Evolutionary conservation across 2,329 filamentous ascomycete genomes (phyloP).

Genomic region (Neurospora sp.): DNA sequence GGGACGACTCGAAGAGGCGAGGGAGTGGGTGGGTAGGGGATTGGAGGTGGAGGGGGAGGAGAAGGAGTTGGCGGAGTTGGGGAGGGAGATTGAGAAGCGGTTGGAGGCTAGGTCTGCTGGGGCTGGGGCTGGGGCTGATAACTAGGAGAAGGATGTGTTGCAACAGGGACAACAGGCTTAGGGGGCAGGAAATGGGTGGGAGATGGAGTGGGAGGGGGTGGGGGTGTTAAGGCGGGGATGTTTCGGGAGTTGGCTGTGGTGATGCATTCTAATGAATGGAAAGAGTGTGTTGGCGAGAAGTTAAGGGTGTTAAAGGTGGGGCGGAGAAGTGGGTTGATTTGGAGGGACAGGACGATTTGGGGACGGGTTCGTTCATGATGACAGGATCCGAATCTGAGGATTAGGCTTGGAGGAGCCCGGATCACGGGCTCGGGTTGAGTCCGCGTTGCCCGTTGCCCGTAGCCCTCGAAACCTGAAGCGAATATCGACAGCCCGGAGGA

Average conservation of each 20-base stretch:
- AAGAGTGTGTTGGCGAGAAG: too few species aligned
- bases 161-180: neutral
- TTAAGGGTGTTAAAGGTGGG: too few species aligned
- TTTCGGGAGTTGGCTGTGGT: too few species aligned
- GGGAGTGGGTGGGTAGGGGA: constrained; percentile 64
- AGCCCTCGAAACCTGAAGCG: neutral
- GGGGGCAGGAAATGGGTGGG: neutral
- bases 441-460: neutral
- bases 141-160: too few species aligned
- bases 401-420: too few species aligned
- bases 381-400: neutral
- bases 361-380: neutral
- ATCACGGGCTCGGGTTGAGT: too few species aligned
- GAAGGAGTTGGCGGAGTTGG: constrained; percentile 51
- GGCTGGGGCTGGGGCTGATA: neutral
- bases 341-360: too few species aligned
- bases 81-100: constrained; percentile 50
- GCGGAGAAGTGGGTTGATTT: too few species aligned
- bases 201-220: neutral
- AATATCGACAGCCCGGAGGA: neutral
- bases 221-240: too few species aligned
- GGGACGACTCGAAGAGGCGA: constrained; percentile 74
- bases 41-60: constrained; percentile 75
- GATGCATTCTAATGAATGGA: neutral
- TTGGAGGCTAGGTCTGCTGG: constrained; percentile 29